Evolutionary conservation across 2,329 filamentous ascomycete genomes (phyloP), one percentile per base, ranked within the genome.

Genomic region (Xylaria polymorpha): DNA sequence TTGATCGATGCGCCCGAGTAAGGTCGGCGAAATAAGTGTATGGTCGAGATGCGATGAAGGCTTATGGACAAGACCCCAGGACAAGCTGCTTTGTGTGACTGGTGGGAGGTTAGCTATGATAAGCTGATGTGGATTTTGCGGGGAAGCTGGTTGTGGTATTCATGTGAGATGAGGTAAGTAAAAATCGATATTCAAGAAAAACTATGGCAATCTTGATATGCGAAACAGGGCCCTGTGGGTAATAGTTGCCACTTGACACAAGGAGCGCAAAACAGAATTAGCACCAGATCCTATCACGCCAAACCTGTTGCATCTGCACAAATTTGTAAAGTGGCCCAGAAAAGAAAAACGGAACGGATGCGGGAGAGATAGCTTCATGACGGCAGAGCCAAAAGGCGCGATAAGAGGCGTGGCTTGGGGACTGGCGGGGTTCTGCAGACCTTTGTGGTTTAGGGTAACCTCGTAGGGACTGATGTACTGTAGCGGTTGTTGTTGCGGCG

Each of bases 71-170:
- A 64, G 67, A 73, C 71, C 71, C 66, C 62, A 67, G 71, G 67
- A 72, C 67, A 71, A 72, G 69, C 70, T 48, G 60, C 60, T 59
- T 50, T 50, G 59, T 50, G 65, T 68, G 68, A 66, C 69, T 76
- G 73, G 75, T 74, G 70, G 71, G 63, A 72, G 59, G 75, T 78
- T 74, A 77, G 76, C 74, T 77, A 71, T 77, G 76, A 77, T 77
- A 75, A 77, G 74, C 71, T 74, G 44, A 50, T 64, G 55, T 69
- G 71, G 68, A 64, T 71, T 71, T 71, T 73, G 74, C 73, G 75
- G 75, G 75, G 75, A 74, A 75, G 71, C 63, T 68, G 68, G 69
- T 60, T 71, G 67, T 62, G 68, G 60, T 57, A 68, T 69, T 70
- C 65, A 73, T 72, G 74, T 74, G 72, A 70, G 66, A 70, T 70